Conservation (phyloP, 805 yeast species). For the Pichia kluyveri region DNA sequence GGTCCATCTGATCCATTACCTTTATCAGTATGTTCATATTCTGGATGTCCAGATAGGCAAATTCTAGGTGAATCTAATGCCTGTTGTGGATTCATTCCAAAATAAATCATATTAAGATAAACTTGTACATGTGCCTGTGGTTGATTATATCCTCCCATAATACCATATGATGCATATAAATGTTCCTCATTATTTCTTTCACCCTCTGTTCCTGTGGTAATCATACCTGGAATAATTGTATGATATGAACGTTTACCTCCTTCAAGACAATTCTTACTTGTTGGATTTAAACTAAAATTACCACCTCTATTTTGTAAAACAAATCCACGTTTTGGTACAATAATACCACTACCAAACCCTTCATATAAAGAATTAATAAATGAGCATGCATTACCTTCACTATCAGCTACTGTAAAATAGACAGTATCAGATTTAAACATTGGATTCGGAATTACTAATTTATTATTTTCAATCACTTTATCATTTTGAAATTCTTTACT, state of each 20-base stretch:
- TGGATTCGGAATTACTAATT: constrained; percentile 39
- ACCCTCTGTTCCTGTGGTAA: constrained; percentile 35
- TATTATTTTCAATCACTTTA: constrained; percentile 31
- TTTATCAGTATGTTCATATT: constrained; percentile 31
- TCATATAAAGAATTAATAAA: constrained; percentile 69
- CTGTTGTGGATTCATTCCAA: constrained; percentile 61
- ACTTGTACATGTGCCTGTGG: constrained; percentile 83
- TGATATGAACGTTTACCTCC: constrained; percentile 73
- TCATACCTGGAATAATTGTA: constrained; percentile 77
- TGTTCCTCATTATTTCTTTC: constrained; percentile 23
- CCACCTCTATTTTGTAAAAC: constrained; percentile 69
- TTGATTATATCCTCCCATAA: constrained; percentile 84
- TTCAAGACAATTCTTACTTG: constrained; percentile 50
- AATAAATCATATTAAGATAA: constrained; percentile 52
- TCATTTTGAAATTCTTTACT: constrained; percentile 35
- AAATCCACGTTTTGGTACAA: constrained; percentile 60
- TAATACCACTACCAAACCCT: constrained; percentile 61
- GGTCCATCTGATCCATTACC: constrained; percentile 63
- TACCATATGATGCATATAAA: constrained; percentile 55
- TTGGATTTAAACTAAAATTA: constrained; percentile 55
- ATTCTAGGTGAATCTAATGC: constrained; percentile 71
- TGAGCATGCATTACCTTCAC: constrained; percentile 71
- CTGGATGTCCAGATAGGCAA: constrained; percentile 48
- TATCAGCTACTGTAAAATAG: constrained; percentile 55
- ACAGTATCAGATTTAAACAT: constrained; percentile 61